Evolutionary conservation across 2,329 filamentous ascomycete genomes (phyloP).

Genomic region (Exophiala phaeomuriformis): DNA sequence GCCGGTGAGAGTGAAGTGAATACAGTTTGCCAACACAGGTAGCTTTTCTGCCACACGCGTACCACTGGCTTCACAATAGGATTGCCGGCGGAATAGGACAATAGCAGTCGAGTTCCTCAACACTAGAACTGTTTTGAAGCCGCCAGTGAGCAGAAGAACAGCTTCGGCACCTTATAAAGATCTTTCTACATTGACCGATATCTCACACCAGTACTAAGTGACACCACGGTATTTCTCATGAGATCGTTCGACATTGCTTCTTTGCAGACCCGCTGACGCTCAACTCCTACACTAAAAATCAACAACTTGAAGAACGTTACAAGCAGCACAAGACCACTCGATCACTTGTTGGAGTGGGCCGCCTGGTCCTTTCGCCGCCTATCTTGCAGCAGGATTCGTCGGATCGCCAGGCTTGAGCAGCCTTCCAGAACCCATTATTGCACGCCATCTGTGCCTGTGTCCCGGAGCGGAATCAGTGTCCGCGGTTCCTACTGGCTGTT

Average conservation of each 20-base stretch:
- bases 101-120: conserved; percentile 1
- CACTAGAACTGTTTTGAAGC: not conserved
- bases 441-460: not conserved
- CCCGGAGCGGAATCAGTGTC: not conserved
- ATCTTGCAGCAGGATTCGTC: conserved; percentile 1
- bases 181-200: not conserved
- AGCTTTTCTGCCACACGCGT: not conserved
- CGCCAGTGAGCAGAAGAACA: not conserved
- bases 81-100: conserved; percentile 1
- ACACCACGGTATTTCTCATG: not conserved
- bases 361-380: not conserved
- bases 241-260: not conserved
- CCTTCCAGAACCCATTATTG: too few species aligned
- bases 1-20: not conserved
- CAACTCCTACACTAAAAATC: too few species aligned
- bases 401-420: too few species aligned
- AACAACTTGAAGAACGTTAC: not conserved
- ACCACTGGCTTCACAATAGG: not conserved
- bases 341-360: not conserved
- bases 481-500: not conserved
- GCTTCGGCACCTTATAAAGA: not conserved
- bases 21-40: not conserved
- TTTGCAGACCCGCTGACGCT: too few species aligned
- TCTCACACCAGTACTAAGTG: not conserved
- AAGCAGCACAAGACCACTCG: not conserved